These are phyloP conservation scores for Phoma sp. DNA, from an alignment of 2,329 filamentous ascomycete genomes.

Conservation along the genomic window DNA sequence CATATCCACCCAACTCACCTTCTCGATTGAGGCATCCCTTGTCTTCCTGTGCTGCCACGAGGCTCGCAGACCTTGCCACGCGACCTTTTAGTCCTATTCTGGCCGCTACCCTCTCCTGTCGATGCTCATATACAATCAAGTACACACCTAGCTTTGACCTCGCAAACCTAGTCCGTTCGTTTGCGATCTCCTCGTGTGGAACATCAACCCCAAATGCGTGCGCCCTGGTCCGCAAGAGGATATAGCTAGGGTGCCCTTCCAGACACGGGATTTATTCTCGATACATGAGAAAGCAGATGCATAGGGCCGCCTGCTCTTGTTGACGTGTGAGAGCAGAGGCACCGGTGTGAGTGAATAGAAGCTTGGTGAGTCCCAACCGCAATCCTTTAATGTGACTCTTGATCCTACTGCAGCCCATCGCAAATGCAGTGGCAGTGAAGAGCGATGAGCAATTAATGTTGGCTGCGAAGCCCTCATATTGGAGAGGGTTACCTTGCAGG, in stretches of 20 bases:
- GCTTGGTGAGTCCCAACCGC: background rate
- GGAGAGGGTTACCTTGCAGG: no score
- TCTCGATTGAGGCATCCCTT: slow-evolving; percentile 5
- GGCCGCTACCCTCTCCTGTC: background rate
- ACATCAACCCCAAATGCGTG: background rate
- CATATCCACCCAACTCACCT: slow-evolving; percentile 11
- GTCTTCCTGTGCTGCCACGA: background rate
- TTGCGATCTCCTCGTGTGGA: slow-evolving; percentile 6
- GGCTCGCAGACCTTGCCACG: slow-evolving; percentile 2
- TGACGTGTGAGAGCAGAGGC: background rate
- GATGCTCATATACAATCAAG: background rate
- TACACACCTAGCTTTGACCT: background rate
- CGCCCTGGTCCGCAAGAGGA: background rate
- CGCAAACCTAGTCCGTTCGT: background rate
- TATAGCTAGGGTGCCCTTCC: slow-evolving; percentile 9
- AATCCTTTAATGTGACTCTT: background rate
- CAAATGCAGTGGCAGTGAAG: background rate
- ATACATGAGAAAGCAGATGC: background rate
- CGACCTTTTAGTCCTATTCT: background rate
- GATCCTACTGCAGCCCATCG: background rate
- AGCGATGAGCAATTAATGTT: background rate
- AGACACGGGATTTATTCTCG: background rate
- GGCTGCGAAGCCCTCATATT: background rate
- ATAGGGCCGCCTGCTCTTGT: background rate
- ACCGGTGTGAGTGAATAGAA: background rate